Conservation (phyloP, 768 basidiomycete species). For the Cystofilobasidium bisporidii region DNA sequence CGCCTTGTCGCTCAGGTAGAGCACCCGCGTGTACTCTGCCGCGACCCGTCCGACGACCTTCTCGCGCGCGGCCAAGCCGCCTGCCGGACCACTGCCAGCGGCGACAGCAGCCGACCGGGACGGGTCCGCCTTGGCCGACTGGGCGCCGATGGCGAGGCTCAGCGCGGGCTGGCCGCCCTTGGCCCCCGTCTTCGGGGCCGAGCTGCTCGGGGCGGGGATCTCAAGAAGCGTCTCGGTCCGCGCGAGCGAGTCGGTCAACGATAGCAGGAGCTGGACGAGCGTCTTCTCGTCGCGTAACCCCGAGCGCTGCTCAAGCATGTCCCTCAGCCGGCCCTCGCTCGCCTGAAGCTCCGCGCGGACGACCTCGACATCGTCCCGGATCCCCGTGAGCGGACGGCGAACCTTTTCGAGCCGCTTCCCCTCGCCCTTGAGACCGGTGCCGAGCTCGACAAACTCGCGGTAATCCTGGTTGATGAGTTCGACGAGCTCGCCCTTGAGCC, state of each 20-base stretch:
- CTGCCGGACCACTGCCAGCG: too few relatives aligned
- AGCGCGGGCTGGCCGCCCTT: neutral
- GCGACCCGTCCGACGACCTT: conserved; percentile 52
- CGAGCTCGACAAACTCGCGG: conserved; percentile 91
- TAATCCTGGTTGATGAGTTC: conserved; percentile 96
- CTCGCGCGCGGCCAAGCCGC: conserved; percentile 3
- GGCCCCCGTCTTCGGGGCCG: neutral
- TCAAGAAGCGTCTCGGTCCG: conserved; percentile 77
- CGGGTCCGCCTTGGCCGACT: conserved; percentile 5
- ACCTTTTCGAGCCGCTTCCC: conserved; percentile 60
- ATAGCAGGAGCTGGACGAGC: conserved; percentile 73
- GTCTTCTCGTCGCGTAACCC: conserved; percentile 81
- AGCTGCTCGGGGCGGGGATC: conserved; percentile 39
- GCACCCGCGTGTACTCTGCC: conserved; percentile 79
- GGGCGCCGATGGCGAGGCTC: neutral
- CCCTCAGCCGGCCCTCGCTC: conserved; percentile 56
- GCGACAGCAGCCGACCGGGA: too few relatives aligned
- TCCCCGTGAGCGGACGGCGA: conserved; percentile 54
- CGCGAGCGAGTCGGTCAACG: conserved; percentile 81
- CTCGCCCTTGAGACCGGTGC: conserved; percentile 82
- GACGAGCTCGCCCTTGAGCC: conserved; percentile 85
- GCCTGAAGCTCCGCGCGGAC: conserved; percentile 24
- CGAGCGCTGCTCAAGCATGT: conserved; percentile 65
- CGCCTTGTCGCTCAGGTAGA: conserved; percentile 82
- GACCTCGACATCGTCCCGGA: conserved; percentile 59